A percentile compares a stretch with the other conserved stretches of the same genome.
Evolutionary conservation across 2,329 filamentous ascomycete genomes (phyloP).

Genomic region (Arthrobotrys megalospora): DNA sequence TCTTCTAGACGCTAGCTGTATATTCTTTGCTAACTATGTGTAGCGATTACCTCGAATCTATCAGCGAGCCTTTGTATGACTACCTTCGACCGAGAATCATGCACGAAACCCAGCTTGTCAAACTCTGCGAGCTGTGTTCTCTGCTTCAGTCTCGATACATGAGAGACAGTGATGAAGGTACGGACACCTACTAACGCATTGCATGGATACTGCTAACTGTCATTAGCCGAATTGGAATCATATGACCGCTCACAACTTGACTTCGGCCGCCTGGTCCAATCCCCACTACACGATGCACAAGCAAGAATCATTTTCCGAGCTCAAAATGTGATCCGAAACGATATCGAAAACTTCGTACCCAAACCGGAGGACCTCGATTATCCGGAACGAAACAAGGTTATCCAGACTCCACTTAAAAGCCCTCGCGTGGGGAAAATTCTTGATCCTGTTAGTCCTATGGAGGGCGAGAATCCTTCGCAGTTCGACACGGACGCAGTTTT

Average conservation of each 20-base stretch:
- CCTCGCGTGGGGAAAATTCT: slow-evolving; percentile 66
- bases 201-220: slow-evolving; percentile 1
- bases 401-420: slow-evolving; percentile 72
- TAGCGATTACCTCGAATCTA: slow-evolving; percentile 78
- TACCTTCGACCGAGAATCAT: slow-evolving; percentile 77
- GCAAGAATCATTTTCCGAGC: slow-evolving; percentile 78
- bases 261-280: slow-evolving; percentile 75
- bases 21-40: slow-evolving; percentile 72
- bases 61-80: slow-evolving; percentile 79
- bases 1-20: neutral
- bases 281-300: slow-evolving; percentile 78
- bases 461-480: slow-evolving; percentile 69
- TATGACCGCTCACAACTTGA: slow-evolving; percentile 73
- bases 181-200: neutral
- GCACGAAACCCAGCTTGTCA: slow-evolving; percentile 77
- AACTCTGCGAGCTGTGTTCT: slow-evolving; percentile 78
- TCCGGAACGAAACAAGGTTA: slow-evolving; percentile 70
- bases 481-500: slow-evolving; percentile 74
- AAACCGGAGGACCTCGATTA: slow-evolving; percentile 78
- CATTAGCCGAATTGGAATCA: slow-evolving; percentile 68
- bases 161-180: slow-evolving; percentile 72
- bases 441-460: slow-evolving; percentile 70
- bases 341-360: slow-evolving; percentile 78
- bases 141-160: slow-evolving; percentile 78
- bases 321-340: slow-evolving; percentile 75